phyloP scores from a whole-genome alignment of 2,329 filamentous ascomycete species.

The Sporothrix inflata region DNA sequence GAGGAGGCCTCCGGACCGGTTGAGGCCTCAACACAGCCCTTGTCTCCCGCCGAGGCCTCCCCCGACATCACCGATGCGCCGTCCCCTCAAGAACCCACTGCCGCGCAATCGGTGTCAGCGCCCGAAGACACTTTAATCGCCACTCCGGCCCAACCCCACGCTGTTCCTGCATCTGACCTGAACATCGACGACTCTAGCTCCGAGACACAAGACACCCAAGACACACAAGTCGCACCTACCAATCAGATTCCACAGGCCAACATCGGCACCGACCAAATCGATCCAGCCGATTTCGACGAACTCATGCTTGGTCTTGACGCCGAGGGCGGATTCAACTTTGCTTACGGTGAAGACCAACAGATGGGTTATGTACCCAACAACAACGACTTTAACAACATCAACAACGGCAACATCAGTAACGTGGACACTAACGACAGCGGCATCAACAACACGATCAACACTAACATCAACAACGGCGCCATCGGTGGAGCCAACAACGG shows the following conservation, averaged over 20 bases:
- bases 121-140: background rate
- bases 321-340: slow-evolving; percentile 26
- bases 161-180: slow-evolving; percentile 24
- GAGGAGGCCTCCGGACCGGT: slow-evolving; percentile 12
- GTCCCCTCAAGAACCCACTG: background rate
- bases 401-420: slow-evolving; percentile 19
- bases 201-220: slow-evolving; percentile 2
- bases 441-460: background rate
- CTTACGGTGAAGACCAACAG: background rate
- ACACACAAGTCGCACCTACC: background rate
- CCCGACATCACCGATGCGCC: background rate
- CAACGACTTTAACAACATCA: slow-evolving; percentile 9
- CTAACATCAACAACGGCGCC: background rate
- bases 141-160: background rate
- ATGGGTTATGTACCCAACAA: background rate
- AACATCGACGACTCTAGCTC: slow-evolving; percentile 20
- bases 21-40: slow-evolving; percentile 14
- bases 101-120: background rate
- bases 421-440: background rate
- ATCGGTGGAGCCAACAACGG: background rate
- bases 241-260: background rate
- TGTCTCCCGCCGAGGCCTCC: slow-evolving; percentile 9
- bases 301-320: slow-evolving; percentile 22
- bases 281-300: slow-evolving; percentile 17
- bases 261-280: background rate